Evolutionary conservation across 2,329 filamentous ascomycete genomes (phyloP).

Genomic region (Dactylellina cionopaga): DNA sequence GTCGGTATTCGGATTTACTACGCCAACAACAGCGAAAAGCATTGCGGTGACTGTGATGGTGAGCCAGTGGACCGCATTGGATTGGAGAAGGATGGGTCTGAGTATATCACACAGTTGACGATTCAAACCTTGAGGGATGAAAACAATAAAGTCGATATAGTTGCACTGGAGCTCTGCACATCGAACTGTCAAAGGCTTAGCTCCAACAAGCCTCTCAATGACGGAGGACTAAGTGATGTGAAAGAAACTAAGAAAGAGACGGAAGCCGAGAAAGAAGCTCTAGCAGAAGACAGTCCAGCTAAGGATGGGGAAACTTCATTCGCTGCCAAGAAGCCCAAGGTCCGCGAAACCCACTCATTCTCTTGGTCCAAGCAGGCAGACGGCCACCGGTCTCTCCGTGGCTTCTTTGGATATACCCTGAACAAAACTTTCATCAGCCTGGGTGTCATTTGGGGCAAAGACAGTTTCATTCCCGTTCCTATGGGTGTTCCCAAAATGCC

Average conservation of each 20-base stretch:
- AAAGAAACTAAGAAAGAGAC: too few species aligned
- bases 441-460: conserved; percentile 10
- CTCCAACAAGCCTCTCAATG: too few species aligned
- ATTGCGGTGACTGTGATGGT: background rate
- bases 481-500: background rate
- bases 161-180: too few species aligned
- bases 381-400: background rate
- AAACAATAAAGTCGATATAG: background rate
- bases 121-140: background rate
- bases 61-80: background rate
- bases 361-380: background rate
- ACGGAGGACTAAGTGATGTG: too few species aligned
- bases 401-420: background rate
- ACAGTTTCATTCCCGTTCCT: background rate
- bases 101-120: background rate
- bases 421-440: background rate
- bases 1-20: background rate
- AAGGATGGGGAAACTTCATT: too few species aligned
- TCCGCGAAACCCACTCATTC: background rate
- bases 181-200: too few species aligned
- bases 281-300: background rate
- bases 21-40: background rate
- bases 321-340: background rate
- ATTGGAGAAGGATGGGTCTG: conserved; percentile 2
- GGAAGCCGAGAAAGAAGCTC: too few species aligned